Conservation (phyloP, 208 protist genomes). For the Wallacemonas rigidus region DNA sequence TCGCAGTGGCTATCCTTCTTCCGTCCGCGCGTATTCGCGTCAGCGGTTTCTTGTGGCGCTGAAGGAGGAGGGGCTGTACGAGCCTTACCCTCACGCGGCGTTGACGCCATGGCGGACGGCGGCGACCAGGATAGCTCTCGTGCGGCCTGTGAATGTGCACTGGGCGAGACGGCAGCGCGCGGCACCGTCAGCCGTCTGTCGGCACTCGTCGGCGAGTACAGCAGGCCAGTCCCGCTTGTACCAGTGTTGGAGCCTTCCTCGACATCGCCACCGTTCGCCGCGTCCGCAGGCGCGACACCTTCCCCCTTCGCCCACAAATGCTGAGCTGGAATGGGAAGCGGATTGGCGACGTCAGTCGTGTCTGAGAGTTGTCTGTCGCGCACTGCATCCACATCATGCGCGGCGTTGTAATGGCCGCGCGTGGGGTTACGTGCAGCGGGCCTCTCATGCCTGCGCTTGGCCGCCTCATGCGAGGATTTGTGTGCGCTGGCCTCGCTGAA, state of each 20-base stretch:
- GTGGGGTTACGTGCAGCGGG: neutral
- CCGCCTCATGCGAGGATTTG: neutral
- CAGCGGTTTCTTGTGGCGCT: neutral
- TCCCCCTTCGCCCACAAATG: neutral
- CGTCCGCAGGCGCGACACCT: neutral
- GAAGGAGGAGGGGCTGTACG: neutral
- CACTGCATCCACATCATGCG: neutral
- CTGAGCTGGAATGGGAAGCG: neutral
- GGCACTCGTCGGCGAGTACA: constrained; percentile 7
- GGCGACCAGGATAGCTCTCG: constrained; percentile 15
- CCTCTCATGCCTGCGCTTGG: neutral
- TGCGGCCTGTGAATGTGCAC: neutral
- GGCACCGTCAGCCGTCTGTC: constrained; percentile 12
- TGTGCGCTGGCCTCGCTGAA: constrained; percentile 13
- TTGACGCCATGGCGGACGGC: constrained; percentile 9
- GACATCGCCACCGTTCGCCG: neutral
- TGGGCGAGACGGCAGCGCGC: constrained; percentile 9
- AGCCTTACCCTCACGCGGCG: neutral
- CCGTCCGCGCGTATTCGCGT: neutral
- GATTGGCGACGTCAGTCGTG: neutral
- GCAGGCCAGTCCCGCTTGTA: constrained; percentile 5
- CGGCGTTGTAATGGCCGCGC: neutral
- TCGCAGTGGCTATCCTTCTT: constrained; percentile 15
- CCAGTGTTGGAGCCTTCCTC: neutral
- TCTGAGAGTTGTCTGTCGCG: neutral